Evolutionary conservation across 495 filamentous ascomycete genomes (phyloP).

Genomic region (Monascus purpureus): DNA sequence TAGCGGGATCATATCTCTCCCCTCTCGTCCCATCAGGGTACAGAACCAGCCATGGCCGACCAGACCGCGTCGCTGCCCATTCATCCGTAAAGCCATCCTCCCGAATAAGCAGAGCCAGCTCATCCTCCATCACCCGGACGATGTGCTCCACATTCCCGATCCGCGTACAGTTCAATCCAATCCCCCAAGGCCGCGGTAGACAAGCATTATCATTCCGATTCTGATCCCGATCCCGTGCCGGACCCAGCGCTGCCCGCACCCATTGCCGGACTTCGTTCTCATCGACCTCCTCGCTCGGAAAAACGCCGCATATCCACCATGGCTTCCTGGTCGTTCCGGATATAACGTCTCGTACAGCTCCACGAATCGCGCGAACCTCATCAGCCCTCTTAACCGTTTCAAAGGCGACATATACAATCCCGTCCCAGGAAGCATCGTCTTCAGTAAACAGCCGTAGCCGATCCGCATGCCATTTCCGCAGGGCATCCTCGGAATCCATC

Average conservation of each 20-base stretch:
- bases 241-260: slow-evolving; percentile 16
- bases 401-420: slow-evolving; percentile 45
- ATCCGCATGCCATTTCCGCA: slow-evolving; percentile 42
- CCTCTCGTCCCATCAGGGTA: slow-evolving; percentile 60
- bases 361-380: slow-evolving; percentile 45
- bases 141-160: slow-evolving; percentile 36
- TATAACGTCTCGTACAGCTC: slow-evolving; percentile 19
- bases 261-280: slow-evolving; percentile 12
- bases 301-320: slow-evolving; percentile 52
- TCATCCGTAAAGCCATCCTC: slow-evolving; percentile 13
- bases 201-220: not conserved
- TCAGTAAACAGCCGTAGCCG: slow-evolving; percentile 34
- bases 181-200: slow-evolving; percentile 37
- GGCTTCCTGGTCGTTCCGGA: slow-evolving; percentile 6
- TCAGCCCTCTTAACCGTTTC: slow-evolving; percentile 47
- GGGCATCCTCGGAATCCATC: slow-evolving; percentile 24
- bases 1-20: slow-evolving; percentile 47
- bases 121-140: slow-evolving; percentile 29
- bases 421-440: slow-evolving; percentile 8
- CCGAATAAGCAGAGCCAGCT: slow-evolving; percentile 16
- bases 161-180: slow-evolving; percentile 57
- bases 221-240: not conserved
- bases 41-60: slow-evolving; percentile 38
- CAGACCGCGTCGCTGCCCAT: slow-evolving; percentile 8
- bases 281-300: slow-evolving; percentile 38